Evolutionary conservation across 2,329 filamentous ascomycete species (phyloP).

Genomic region (Clonostachys sp.): DNA sequence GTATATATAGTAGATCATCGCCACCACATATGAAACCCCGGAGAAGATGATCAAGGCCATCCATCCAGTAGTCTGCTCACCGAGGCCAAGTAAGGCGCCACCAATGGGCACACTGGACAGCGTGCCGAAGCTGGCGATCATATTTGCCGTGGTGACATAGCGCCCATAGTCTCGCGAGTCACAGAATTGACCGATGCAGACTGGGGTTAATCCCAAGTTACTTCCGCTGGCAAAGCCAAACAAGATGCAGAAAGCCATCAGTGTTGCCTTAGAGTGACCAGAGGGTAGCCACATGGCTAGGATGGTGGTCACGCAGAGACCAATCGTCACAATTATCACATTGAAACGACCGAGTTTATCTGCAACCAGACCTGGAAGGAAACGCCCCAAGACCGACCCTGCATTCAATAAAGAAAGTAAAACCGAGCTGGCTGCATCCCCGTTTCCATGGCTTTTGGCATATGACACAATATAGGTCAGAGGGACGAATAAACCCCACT

Average conservation of each 20-base stretch:
- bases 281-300: slow-evolving; percentile 47
- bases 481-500: slow-evolving; percentile 43
- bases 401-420: slow-evolving; percentile 37
- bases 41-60: slow-evolving; percentile 29
- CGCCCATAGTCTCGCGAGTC: slow-evolving; percentile 64
- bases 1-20: slow-evolving; percentile 21
- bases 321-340: slow-evolving; percentile 50
- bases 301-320: slow-evolving; percentile 48
- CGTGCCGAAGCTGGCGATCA: slow-evolving; percentile 56
- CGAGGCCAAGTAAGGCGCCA: slow-evolving; percentile 20
- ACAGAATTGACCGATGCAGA: slow-evolving; percentile 68
- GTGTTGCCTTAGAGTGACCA: slow-evolving; percentile 14
- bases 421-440: slow-evolving; percentile 31
- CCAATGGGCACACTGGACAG: slow-evolving; percentile 35
- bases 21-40: slow-evolving; percentile 24
- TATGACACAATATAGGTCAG: slow-evolving; percentile 40
- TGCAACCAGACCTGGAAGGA: slow-evolving; percentile 34
- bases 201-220: slow-evolving; percentile 66
- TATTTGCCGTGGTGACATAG: slow-evolving; percentile 67
- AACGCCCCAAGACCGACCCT: slow-evolving; percentile 32
- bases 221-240: slow-evolving; percentile 71
- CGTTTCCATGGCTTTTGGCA: slow-evolving; percentile 24
- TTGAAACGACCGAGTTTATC: slow-evolving; percentile 41
- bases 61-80: slow-evolving; percentile 23
- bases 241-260: slow-evolving; percentile 49